Base-by-base conservation (phyloP, 2,329 filamentous ascomycete species). In the Aureobasidium sp. region DNA sequence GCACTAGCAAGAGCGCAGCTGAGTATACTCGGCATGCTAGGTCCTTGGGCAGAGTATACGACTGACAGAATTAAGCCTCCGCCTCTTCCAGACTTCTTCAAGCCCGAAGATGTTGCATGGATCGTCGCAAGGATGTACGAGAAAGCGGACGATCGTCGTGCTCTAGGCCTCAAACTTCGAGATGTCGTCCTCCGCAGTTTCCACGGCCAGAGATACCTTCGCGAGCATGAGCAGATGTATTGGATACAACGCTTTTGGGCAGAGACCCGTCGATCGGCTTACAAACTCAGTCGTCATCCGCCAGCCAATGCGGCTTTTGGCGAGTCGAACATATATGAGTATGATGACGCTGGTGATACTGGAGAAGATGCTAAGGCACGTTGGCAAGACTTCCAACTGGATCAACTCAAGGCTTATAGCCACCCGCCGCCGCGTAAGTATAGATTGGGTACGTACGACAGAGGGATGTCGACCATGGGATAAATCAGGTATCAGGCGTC, bases 1-100 rank as follows among this genome's bases (percentile, higher is more conserved):
- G 79, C 81, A 3, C 75, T 87, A 1, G 84, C 84, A 1, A 77
- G 80, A 17, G 84, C 84, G 0, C 84, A 87, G 67, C 81, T 87
- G 66, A 81, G 80, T 60, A 78, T 87, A 66, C 77, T 87, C 13
- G 82, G 80, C 10, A 80, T 87, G 77, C 72, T 86, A 0, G 84
- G 83, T 2, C 81, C 84, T 68, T 87, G 84, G 84, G 75, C 79
- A 55, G 73, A 81, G 55, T 86, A 83, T 67, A 81, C 82, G 1
- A 79, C 81, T 0, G 83, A 85, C 65, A 67, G 67, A 2, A 73
- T 72, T 13, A 68, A 71, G 27, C 68, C 75, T 7, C 74, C 77
- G 10, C 66, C 79, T 2, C 73, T 83, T 2, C 77, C 79, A 23
- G 78, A 81, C 51, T 74, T 76, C 5, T 80, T 82, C 0, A 81